Percentiles rank a stretch among this genome's conserved stretches.
These are phyloP conservation scores for Monosporascus ibericus DNA, from an alignment of 2,329 filamentous ascomycete species.

Conservation along the genomic window DNA sequence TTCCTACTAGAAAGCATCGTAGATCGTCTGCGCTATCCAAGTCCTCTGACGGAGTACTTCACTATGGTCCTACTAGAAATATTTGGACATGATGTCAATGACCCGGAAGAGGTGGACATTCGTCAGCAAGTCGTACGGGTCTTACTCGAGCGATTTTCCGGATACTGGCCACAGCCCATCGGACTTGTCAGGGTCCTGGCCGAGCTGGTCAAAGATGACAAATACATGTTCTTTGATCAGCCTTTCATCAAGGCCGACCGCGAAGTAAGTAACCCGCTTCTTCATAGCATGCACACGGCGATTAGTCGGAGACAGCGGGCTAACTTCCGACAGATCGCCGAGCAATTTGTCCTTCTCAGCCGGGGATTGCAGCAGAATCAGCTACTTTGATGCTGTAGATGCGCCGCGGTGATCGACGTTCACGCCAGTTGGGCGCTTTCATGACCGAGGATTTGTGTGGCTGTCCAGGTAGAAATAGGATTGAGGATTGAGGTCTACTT, in stretches of 20 bases:
- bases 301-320: conserved; percentile 1
- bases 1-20: conserved; percentile 77
- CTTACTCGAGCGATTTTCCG: conserved; percentile 78
- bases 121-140: conserved; percentile 88
- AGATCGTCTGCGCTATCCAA: conserved; percentile 88
- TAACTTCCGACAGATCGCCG: conserved; percentile 18
- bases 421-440: neutral
- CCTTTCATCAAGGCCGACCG: conserved; percentile 86
- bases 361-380: neutral
- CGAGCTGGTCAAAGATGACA: conserved; percentile 86
- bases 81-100: conserved; percentile 69
- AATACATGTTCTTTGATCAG: conserved; percentile 86
- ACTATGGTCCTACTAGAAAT: conserved; percentile 77
- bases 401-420: neutral
- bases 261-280: conserved; percentile 52
- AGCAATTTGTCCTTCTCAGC: conserved; percentile 15
- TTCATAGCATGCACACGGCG: neutral
- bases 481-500: neutral
- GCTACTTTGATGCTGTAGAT: neutral
- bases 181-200: conserved; percentile 82
- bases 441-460: neutral
- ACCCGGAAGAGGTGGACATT: conserved; percentile 72
- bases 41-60: conserved; percentile 88
- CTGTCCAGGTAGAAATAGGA: neutral
- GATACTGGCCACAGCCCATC: conserved; percentile 92